A percentile compares a stretch with the other conserved stretches of the same genome.
phyloP scores from a whole-genome alignment of 345 rosid genomes.

The Eucalyptus paniculata region DNA sequence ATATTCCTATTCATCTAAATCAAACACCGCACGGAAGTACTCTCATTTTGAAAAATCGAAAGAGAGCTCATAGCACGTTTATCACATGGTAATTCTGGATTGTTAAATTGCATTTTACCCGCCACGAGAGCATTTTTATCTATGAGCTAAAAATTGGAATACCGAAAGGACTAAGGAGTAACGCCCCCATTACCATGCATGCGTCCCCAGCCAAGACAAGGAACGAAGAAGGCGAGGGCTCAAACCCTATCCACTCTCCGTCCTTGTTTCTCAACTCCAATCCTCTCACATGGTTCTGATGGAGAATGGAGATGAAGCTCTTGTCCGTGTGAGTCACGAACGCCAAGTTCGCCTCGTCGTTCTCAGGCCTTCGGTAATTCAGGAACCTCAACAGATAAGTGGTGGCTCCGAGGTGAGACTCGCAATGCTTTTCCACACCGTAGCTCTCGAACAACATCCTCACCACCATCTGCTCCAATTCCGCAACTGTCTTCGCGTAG shows the following conservation, averaged over 20 bases:
- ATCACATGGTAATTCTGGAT: neutral
- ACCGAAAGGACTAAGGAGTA: neutral
- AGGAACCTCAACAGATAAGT: slow-evolving; percentile 43
- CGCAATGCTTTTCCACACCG: slow-evolving; percentile 18
- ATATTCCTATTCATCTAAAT: neutral
- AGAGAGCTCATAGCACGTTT: too few relatives aligned
- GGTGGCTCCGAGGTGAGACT: slow-evolving; percentile 20
- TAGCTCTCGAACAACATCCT: slow-evolving; percentile 49
- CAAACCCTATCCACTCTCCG: slow-evolving; percentile 32
- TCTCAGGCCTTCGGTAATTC: slow-evolving; percentile 24
- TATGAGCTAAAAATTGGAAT: neutral
- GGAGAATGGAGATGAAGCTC: slow-evolving; percentile 48
- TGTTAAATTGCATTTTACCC: neutral
- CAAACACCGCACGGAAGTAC: neutral
- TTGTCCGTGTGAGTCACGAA: slow-evolving; percentile 54
- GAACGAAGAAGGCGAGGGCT: slow-evolving; percentile 39
- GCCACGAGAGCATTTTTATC: neutral
- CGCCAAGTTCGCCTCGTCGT: slow-evolving; percentile 28
- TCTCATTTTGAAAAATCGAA: neutral
- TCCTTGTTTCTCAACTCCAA: slow-evolving; percentile 29
- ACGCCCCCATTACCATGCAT: slow-evolving; percentile 25
- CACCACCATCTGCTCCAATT: slow-evolving; percentile 32
- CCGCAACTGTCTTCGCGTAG: slow-evolving; percentile 19
- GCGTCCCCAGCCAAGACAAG: slow-evolving; percentile 48
- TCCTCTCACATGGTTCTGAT: slow-evolving; percentile 47